Percentiles rank a stretch among this genome's conserved stretches.
Evolutionary conservation across 176 grass and related monocot species (phyloP).

Genomic region (Aegilops bicornis): DNA sequence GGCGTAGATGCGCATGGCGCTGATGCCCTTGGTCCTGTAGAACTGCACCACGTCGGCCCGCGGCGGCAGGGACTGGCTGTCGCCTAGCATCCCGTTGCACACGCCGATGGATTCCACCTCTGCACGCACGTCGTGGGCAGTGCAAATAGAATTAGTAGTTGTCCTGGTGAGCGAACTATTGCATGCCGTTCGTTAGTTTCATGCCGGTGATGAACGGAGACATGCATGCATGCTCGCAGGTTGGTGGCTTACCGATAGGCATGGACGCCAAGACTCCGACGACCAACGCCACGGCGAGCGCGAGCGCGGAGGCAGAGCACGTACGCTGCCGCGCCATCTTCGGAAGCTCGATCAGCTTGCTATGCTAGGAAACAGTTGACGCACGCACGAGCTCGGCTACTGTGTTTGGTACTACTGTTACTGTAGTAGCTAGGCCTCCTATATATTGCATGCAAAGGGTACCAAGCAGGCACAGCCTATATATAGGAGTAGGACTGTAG

Average conservation of each 20-base stretch:
- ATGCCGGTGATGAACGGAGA: too few relatives aligned
- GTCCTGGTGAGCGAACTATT: too few relatives aligned
- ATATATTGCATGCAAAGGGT: neutral
- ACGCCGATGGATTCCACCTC: constrained; percentile 41
- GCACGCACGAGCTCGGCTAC: neutral
- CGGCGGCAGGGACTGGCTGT: constrained; percentile 52
- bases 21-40: constrained; percentile 65
- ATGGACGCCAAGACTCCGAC: constrained; percentile 32
- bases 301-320: neutral
- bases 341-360: neutral
- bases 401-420: neutral
- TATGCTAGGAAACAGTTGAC: neutral
- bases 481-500: neutral
- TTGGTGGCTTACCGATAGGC: constrained; percentile 15
- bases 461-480: neutral
- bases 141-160: too few relatives aligned
- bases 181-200: too few relatives aligned
- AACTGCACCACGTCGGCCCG: constrained; percentile 67
- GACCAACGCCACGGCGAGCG: constrained; percentile 25
- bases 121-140: neutral
- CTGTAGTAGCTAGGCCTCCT: neutral
- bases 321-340: constrained; percentile 16
- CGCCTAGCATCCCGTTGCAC: constrained; percentile 69
- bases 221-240: neutral
- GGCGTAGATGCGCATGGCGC: constrained; percentile 52